These are phyloP conservation scores for Pseudocercospora pini-densiflorae DNA, from an alignment of 2,329 filamentous ascomycete species.

Conservation along the genomic window DNA sequence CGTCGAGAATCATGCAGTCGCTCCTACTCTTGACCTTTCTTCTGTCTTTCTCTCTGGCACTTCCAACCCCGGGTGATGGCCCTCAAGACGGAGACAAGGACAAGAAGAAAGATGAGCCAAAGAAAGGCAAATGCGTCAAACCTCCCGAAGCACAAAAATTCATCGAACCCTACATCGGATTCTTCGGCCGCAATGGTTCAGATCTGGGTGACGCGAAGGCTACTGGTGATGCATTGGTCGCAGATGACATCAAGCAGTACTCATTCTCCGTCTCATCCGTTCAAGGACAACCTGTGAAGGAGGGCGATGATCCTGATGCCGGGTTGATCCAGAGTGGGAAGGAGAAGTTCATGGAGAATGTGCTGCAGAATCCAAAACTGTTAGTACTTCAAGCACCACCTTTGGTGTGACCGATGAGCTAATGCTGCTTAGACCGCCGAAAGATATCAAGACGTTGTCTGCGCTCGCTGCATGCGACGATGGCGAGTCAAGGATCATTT, in stretches of 20 bases:
- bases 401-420: not conserved
- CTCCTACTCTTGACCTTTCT: not conserved
- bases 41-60: not conserved
- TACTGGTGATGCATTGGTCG: conserved; percentile 14
- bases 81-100: too few species aligned
- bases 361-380: not conserved
- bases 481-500: conserved; percentile 14
- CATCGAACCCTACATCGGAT: conserved; percentile 12
- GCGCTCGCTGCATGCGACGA: conserved; percentile 17
- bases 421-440: not conserved
- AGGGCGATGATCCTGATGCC: not conserved
- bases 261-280: conserved; percentile 10
- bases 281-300: not conserved
- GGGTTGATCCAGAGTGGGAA: conserved; percentile 12
- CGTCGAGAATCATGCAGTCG: not conserved
- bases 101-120: conserved; percentile 1
- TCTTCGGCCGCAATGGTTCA: conserved; percentile 2
- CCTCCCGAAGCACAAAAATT: conserved; percentile 8
- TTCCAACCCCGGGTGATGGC: not conserved
- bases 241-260: conserved; percentile 13
- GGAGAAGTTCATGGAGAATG: conserved; percentile 7
- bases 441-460: conserved; percentile 8
- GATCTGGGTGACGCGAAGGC: conserved; percentile 15
- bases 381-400: not conserved
- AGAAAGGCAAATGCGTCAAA: conserved; percentile 12